These are phyloP conservation scores for Hypoxylon trugodes DNA, from an alignment of 495 filamentous ascomycete genomes.

Conservation along the genomic window DNA sequence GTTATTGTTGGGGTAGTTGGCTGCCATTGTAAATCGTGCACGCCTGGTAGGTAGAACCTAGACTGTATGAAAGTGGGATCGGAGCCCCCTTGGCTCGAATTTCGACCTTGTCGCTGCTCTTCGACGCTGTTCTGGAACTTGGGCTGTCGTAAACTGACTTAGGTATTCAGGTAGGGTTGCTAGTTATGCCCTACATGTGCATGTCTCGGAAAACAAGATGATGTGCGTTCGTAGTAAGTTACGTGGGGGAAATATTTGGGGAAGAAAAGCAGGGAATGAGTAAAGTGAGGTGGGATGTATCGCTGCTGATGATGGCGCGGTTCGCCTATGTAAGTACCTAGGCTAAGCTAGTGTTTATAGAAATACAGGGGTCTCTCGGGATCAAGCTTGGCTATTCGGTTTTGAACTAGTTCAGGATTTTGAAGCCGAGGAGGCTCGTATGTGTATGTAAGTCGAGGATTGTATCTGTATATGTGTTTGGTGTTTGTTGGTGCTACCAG, in stretches of 20 bases:
- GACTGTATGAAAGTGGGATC: constrained; percentile 10
- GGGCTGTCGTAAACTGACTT: not conserved
- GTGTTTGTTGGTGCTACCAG: constrained; percentile 13
- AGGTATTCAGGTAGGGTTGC: too few species aligned
- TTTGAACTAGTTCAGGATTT: constrained; percentile 6
- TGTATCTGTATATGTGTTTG: not conserved
- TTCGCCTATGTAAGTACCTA: constrained; percentile 12
- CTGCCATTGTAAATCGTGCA: constrained; percentile 26
- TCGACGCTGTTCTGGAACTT: not conserved
- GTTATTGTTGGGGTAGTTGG: not conserved
- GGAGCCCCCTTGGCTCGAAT: constrained; percentile 15
- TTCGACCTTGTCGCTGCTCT: not conserved
- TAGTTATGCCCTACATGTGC: too few species aligned
- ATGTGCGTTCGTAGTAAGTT: constrained; percentile 4
- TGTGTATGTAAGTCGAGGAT: not conserved
- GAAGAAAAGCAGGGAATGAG: constrained; percentile 9
- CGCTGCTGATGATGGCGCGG: constrained; percentile 16
- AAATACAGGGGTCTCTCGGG: constrained; percentile 15
- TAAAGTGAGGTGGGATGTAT: constrained; percentile 17
- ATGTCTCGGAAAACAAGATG: not conserved
- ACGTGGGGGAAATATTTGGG: constrained; percentile 20
- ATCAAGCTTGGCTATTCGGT: not conserved
- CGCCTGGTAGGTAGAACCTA: not conserved
- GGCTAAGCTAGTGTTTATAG: constrained; percentile 26
- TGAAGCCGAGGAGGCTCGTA: constrained; percentile 11